Base-by-base conservation (phyloP, 768 basidiomycete genomes). In the Naganishia randhawae region DNA sequence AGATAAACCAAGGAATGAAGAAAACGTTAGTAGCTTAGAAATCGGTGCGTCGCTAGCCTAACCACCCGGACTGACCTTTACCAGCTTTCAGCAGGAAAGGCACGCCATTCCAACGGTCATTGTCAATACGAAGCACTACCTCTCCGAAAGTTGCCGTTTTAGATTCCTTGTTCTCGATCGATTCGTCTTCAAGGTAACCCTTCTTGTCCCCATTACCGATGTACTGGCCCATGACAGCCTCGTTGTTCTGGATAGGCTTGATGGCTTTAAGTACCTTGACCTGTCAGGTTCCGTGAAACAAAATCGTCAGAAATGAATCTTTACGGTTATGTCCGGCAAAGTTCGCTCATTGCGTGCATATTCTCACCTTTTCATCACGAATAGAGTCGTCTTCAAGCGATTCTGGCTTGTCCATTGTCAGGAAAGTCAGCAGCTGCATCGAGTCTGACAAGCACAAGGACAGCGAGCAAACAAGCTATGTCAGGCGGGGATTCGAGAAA, bases 71-170 rank as follows among this genome's bases (percentile, higher is more conserved):
- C 66, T 67, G 4, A 71, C 66, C 70, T 52, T 72, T 72, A 48
- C 69, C 69, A 27, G 65, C 50, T 65, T 72, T 72, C 41, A 72
- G 19, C n/a, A 72, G 52, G 50, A 70, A 66, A 13, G 71, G 71
- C 0, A 68, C 66, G 5, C 71, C 71, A 31, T 68, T 50, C 71
- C 71, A 72, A 29, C 71, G 45, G 22, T 70, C 69, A 50, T 72
- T 72, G 33, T 69, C 64, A 42, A 70, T 55, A 41, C 50, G 55
- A 29, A 72, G 51, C n/a, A 68, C 54, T 13, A 72, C 64, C 50
- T 69, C 71, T 22, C 66, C 69, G 32, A 67, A 72, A 2, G 71
- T 72, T 33, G 66, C 71, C 7, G 71, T 72, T 51, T 72, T 72
- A 10, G 55, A 63, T 22, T 72, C 67, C 61, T 70, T 70, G 55